Evolutionary conservation across 2,329 filamentous ascomycete species (phyloP), one percentile per base, ranked within the genome.

Genomic region (Alternaria burnsii): DNA sequence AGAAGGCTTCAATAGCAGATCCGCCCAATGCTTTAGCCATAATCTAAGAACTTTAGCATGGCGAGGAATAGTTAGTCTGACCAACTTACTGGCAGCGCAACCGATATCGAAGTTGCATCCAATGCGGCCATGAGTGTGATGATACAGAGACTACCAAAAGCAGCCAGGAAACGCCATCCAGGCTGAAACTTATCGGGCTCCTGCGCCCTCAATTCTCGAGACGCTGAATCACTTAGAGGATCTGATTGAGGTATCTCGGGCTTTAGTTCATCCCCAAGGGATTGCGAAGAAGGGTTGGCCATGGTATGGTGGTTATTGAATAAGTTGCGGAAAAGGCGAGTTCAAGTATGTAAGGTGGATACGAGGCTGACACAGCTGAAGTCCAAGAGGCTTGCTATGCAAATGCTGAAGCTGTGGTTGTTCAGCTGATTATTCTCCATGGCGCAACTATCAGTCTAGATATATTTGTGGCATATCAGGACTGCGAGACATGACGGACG

Each of bases 21-120:
- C 78, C 78, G 5, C 68, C 56, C 6, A 80, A 70, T 7, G 61
- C 67, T 66, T 66, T 71, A 2, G 78, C 74, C 74, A 80, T 79
- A 43, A 78, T 76, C 77, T 79, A 9, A 11, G 1, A 16, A 8
- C 16, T 34, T 73, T 41, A 72, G 62, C 28, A 5, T 3, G 16
- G 22, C 2, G 7, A 9, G 5, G 10, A 9, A 5, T 1, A 26
- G 12, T 34, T 1, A 7, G 24, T 16, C 4, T 54, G 42, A 16
- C n/a, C 5, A 6, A 60, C 73, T 14, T 69, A 78, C 77, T 12
- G 77, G 73, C 44, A 90, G 76, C 4, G 88, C 87, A 7, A 89
- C 87, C 4, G 86, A 87, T 52, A 90, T 81, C 4, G 86, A 89
- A 1, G 88, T 90, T 4, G 87, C 88, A 73, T 91, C 88, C 28